Evolutionary conservation across 129 eudicot genomes (phyloP).

Genomic region (Calendula officinalis): DNA sequence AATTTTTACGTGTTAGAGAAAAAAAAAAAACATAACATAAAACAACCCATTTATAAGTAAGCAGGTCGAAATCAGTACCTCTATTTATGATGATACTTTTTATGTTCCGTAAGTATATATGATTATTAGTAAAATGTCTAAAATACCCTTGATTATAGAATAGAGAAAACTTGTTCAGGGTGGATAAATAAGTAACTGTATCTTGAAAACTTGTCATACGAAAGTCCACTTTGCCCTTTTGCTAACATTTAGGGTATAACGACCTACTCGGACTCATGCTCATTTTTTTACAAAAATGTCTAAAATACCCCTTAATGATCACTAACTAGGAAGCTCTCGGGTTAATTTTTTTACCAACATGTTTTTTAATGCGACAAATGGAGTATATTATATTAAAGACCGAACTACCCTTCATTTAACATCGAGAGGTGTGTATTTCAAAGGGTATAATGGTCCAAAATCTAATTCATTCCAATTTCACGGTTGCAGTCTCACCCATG

Average conservation of each 20-base stretch:
- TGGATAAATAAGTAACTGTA: not conserved
- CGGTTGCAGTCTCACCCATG: conserved; percentile 87
- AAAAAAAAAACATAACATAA: not conserved
- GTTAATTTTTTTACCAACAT: conserved; percentile 2
- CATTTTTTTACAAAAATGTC: not conserved
- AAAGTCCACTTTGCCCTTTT: conserved; percentile 6
- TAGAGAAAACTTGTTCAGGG: not conserved
- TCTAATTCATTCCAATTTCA: conserved; percentile 12
- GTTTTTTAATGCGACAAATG: not conserved
- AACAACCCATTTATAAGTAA: not conserved
- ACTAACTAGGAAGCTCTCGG: not conserved
- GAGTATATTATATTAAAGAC: not conserved
- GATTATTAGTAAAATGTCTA: conserved; percentile 12
- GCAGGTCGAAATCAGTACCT: not conserved
- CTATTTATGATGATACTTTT: not conserved
- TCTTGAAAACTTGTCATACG: too few relatives aligned
- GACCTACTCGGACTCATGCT: not conserved
- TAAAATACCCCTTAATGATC: not conserved
- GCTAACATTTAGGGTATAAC: conserved; percentile 10
- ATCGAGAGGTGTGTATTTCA: not conserved
- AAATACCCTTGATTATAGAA: conserved; percentile 10
- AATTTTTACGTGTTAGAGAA: not conserved
- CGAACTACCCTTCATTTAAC: not conserved
- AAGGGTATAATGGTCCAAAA: conserved; percentile 3
- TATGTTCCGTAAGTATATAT: not conserved